Percentiles rank a stretch among this genome's conserved stretches.
Evolutionary conservation across 805 yeast genomes (phyloP).

Genomic region (Priceomyces carsonii): DNA sequence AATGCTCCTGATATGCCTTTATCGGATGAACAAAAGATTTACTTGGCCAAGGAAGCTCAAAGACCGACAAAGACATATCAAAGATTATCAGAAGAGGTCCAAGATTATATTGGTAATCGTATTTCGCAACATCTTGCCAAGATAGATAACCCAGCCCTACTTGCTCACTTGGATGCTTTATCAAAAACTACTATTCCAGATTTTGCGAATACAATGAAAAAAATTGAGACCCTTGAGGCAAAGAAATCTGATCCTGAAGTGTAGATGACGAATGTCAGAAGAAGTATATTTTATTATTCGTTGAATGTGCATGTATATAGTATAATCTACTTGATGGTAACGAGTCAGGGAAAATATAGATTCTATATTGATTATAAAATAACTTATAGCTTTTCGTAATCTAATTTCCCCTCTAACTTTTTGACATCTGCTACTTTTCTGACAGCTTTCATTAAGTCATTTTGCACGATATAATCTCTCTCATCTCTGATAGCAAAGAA

Average conservation of each 20-base stretch:
- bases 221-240: slow-evolving; percentile 12
- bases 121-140: slow-evolving; percentile 42
- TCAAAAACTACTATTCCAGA: slow-evolving; percentile 30
- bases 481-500: slow-evolving; percentile 98
- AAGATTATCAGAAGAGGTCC: slow-evolving; percentile 51
- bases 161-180: slow-evolving; percentile 41
- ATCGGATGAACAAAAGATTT: slow-evolving; percentile 60
- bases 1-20: slow-evolving; percentile 79
- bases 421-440: slow-evolving; percentile 96
- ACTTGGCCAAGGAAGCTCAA: slow-evolving; percentile 52
- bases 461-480: slow-evolving; percentile 89
- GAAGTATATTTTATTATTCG: no score
- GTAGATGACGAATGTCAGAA: no score
- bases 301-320: slow-evolving; percentile 7
- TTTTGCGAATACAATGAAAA: slow-evolving; percentile 27
- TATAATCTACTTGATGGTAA: no score
- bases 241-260: no score
- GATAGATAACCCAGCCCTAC: slow-evolving; percentile 35
- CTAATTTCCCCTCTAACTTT: slow-evolving; percentile 94
- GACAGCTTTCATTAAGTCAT: slow-evolving; percentile 96
- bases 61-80: slow-evolving; percentile 35
- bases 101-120: slow-evolving; percentile 53
- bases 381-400: slow-evolving; percentile 82
- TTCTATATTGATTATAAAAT: background rate
- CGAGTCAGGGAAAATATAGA: background rate